Evolutionary conservation across 768 basidiomycete species (phyloP), one percentile per base, ranked within the genome.

Genomic region (Lyophyllum semitale): DNA sequence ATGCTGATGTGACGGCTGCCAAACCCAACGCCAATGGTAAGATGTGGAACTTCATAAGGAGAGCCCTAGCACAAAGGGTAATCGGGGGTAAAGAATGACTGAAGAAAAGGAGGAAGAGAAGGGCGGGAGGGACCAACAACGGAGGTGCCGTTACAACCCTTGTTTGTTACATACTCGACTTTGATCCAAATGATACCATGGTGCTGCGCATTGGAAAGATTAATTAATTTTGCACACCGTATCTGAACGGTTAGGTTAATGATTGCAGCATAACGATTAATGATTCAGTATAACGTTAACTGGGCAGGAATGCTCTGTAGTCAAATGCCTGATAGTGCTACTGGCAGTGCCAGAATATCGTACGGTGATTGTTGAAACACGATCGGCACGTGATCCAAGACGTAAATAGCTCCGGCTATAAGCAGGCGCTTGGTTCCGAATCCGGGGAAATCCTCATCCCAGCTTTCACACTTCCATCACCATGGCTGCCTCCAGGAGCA

Each of bases 401-500:
- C 35, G 35, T 40, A n/a, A 40, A 40, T 40, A 38, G n/a, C n/a
- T 27, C 22, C 35, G 32, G 53, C 44, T 48, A 45, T 46, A 41
- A 51, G 15, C 18, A 38, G 37, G 37, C 37, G 37, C 43, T 53
- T 45, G 32, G 17, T 38, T 45, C 26, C 29, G 29, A 42, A 15
- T 51, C 23, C 45, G 50, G 58, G 58, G 54, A 48, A 54, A 44
- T 13, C 22, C 33, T 41, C 41, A 20, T 43, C 23, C 53, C 33
- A 18, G 30, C 50, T 23, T n/a, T 38, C 38, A 46, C 45, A 33
- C 11, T 33, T 41, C 27, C 33, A 33, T 60, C 45, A 58, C 63
- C 59, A 80, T 84, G 76, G 73, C 82, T 48, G 76, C 76, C 9
- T 84, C 87, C 47, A 81, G 87, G 63, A 79, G 70, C 57, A 68